A percentile compares a stretch with the other conserved stretches of the same genome.
These are phyloP conservation scores for Ampelomyces quisqualis DNA, from an alignment of 2,329 filamentous ascomycete genomes.

Conservation along the genomic window DNA sequence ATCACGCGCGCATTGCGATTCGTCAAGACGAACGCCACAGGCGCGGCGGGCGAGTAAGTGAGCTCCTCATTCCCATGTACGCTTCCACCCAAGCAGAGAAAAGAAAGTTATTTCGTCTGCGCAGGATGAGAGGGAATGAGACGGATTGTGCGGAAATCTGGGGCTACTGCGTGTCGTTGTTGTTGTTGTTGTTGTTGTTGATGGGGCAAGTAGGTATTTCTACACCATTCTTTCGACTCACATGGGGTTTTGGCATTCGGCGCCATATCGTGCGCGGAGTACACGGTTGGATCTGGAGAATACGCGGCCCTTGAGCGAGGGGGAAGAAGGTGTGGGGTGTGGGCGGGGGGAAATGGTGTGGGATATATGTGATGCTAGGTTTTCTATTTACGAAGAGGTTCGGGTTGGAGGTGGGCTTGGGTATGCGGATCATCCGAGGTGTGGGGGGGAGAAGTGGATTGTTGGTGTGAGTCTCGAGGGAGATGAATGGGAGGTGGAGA, in stretches of 20 bases:
- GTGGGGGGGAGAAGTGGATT: not conserved
- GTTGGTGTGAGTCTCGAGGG: not conserved
- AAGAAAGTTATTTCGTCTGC: not conserved
- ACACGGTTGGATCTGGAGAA: constrained; percentile 18
- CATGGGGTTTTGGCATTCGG: constrained; percentile 2
- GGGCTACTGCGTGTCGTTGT: not conserved
- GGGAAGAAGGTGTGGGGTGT: constrained; percentile 8
- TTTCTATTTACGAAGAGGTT: constrained; percentile 11
- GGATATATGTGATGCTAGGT: constrained; percentile 16
- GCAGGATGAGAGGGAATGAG: no score
- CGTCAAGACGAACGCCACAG: not conserved
- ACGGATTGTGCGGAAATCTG: no score
- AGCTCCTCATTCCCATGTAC: not conserved
- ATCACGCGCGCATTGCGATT: constrained; percentile 6
- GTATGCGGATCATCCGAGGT: not conserved
- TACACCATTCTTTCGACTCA: constrained; percentile 10
- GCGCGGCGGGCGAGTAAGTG: not conserved
- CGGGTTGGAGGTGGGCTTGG: not conserved
- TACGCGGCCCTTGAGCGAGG: constrained; percentile 6
- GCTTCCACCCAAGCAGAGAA: not conserved
- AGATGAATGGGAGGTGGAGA: not conserved
- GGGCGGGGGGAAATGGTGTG: constrained; percentile 16
- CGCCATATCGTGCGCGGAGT: constrained; percentile 2
- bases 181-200: no score
- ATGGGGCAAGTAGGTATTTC: no score